phyloP scores from a whole-genome alignment of 805 yeast species.

The Yarrowia deformans region DNA sequence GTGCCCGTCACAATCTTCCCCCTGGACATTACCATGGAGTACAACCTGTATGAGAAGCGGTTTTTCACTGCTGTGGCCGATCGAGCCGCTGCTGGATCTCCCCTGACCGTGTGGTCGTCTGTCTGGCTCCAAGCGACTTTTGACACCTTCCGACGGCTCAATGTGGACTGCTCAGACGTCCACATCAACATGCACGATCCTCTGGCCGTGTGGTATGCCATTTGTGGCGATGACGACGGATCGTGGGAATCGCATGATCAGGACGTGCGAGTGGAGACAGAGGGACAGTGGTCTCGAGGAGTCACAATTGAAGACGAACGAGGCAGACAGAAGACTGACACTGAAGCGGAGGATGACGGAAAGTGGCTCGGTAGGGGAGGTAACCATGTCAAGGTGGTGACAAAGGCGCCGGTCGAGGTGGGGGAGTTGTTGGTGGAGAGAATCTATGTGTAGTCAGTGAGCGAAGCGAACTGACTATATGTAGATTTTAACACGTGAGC shows the following conservation, averaged over 20 bases:
- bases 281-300: slow-evolving; percentile 53
- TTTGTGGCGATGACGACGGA: slow-evolving; percentile 41
- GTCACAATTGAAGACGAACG: slow-evolving; percentile 51
- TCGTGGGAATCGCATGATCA: slow-evolving; percentile 43
- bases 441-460: neutral
- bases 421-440: slow-evolving; percentile 28
- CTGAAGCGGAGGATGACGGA: slow-evolving; percentile 41
- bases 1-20: slow-evolving; percentile 51
- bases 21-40: slow-evolving; percentile 52
- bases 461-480: neutral
- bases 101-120: slow-evolving; percentile 51
- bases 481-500: too few relatives aligned
- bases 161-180: slow-evolving; percentile 42
- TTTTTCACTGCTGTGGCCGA: slow-evolving; percentile 37
- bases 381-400: slow-evolving; percentile 30
- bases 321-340: slow-evolving; percentile 44
- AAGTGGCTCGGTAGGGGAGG: slow-evolving; percentile 37
- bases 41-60: slow-evolving; percentile 45
- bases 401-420: slow-evolving; percentile 31
- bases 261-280: slow-evolving; percentile 53
- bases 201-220: slow-evolving; percentile 51
- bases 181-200: slow-evolving; percentile 52
- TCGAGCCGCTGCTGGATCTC: slow-evolving; percentile 42
- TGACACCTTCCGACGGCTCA: slow-evolving; percentile 43
- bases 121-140: slow-evolving; percentile 50